Evolutionary conservation across 257 asterid genomes (phyloP).

Genomic region (Petunia secreta): DNA sequence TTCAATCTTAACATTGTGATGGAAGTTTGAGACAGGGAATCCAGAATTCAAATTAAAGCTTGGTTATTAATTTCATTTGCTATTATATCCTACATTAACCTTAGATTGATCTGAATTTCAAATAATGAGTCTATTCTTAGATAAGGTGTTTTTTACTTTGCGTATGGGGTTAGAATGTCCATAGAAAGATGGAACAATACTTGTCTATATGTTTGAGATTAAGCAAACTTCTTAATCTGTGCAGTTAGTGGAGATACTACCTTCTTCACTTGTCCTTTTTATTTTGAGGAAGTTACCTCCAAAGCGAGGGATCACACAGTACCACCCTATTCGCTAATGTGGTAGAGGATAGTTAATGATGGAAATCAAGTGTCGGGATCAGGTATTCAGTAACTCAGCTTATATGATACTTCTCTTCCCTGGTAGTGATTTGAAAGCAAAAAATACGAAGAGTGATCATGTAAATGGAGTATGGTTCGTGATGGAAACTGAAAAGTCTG

Average conservation of each 20-base stretch:
- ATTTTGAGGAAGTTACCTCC: conserved; percentile 96
- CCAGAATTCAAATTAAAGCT: conserved; percentile 4
- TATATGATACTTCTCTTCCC: neutral
- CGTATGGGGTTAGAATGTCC: neutral
- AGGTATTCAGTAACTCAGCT: conserved; percentile 1
- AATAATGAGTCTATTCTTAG: neutral
- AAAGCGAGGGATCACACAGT: conserved; percentile 85
- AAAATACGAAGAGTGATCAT: neutral
- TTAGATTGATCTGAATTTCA: neutral
- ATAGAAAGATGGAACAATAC: neutral
- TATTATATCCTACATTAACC: neutral
- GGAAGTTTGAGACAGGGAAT: neutral
- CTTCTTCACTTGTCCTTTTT: conserved; percentile 91
- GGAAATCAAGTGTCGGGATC: conserved; percentile 10
- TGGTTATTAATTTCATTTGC: neutral
- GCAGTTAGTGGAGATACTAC: conserved; percentile 90
- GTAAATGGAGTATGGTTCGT: conserved; percentile 1
- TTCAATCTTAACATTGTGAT: neutral
- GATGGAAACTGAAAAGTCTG: neutral
- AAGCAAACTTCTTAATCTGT: neutral
- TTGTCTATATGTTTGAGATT: neutral
- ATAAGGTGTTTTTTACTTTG: neutral
- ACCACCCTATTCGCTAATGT: conserved; percentile 81
- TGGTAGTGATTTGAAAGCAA: neutral
- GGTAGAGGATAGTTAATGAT: neutral